Conservation (phyloP, 2,329 filamentous ascomycete genomes). For the Botrytis byssoidea region DNA sequence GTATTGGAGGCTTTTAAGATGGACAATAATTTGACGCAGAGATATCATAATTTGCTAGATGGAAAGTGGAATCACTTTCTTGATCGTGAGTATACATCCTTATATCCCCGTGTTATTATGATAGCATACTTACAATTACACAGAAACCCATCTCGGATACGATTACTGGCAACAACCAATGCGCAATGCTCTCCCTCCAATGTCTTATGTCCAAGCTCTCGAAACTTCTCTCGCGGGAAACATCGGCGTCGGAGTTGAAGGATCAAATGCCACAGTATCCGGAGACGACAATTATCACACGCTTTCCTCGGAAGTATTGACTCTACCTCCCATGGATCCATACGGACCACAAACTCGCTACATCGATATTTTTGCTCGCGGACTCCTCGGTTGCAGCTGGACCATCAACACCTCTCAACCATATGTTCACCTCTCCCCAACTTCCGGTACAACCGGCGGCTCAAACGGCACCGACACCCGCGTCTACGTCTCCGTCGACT, state of each 20-base stretch:
- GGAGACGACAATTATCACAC: conserved; percentile 64
- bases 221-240: conserved; percentile 60
- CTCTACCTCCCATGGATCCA: conserved; percentile 55
- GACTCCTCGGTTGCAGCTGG: conserved; percentile 53
- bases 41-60: conserved; percentile 56
- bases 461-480: conserved; percentile 50
- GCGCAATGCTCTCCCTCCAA: conserved; percentile 63
- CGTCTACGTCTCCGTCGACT: conserved; percentile 56
- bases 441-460: conserved; percentile 50
- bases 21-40: conserved; percentile 54
- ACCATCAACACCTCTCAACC: conserved; percentile 47
- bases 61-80: conserved; percentile 65
- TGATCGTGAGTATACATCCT: conserved; percentile 45
- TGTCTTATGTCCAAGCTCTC: conserved; percentile 57
- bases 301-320: conserved; percentile 53
- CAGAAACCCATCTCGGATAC: conserved; percentile 54
- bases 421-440: conserved; percentile 53
- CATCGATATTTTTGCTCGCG: conserved; percentile 63
- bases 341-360: conserved; percentile 57
- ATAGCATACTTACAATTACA: conserved; percentile 36
- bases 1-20: conserved; percentile 55
- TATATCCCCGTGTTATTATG: neutral
- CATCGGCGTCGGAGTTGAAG: conserved; percentile 63
- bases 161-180: conserved; percentile 65
- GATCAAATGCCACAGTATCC: conserved; percentile 63